A percentile compares a stretch with the other conserved stretches of the same genome.
phyloP scores from a whole-genome alignment of 2,329 filamentous ascomycete genomes.

The Talaromyces piceae region DNA sequence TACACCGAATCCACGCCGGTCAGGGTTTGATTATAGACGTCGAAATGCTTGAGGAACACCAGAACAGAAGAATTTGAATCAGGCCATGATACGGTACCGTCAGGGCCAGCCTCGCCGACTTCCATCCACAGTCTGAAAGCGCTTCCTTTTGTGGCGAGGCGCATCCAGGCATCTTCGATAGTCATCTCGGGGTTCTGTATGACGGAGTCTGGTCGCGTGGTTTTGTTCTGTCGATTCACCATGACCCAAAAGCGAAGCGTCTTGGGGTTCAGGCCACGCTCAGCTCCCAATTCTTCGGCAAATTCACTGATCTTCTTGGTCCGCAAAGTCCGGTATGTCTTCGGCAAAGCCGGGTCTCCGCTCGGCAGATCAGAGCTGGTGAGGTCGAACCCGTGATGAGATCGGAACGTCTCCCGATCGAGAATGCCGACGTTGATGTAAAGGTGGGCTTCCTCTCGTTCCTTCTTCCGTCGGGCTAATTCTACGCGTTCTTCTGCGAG shows the following conservation, averaged over 20 bases:
- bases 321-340: slow-evolving; percentile 64
- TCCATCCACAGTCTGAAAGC: slow-evolving; percentile 82
- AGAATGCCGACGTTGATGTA: slow-evolving; percentile 81
- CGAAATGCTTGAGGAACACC: slow-evolving; percentile 88
- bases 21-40: slow-evolving; percentile 66
- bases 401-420: slow-evolving; percentile 70
- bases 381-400: slow-evolving; percentile 79
- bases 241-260: slow-evolving; percentile 85
- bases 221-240: slow-evolving; percentile 98
- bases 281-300: slow-evolving; percentile 60
- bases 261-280: slow-evolving; percentile 60
- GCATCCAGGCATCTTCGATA: slow-evolving; percentile 64
- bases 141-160: slow-evolving; percentile 60
- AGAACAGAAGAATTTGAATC: slow-evolving; percentile 57
- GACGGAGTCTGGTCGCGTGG: slow-evolving; percentile 80
- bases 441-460: slow-evolving; percentile 88
- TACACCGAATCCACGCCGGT: slow-evolving; percentile 77
- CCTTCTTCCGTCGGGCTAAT: slow-evolving; percentile 70
- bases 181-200: slow-evolving; percentile 71
- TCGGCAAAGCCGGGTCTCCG: slow-evolving; percentile 63
- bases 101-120: slow-evolving; percentile 58
- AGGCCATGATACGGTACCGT: slow-evolving; percentile 65
- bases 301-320: slow-evolving; percentile 72
- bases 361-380: slow-evolving; percentile 57
- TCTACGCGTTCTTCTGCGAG: slow-evolving; percentile 75